Percentiles rank a stretch among this genome's conserved stretches.
These are phyloP conservation scores for Waltiozyma solani DNA, from an alignment of 1,139 yeast species.

Conservation along the genomic window DNA sequence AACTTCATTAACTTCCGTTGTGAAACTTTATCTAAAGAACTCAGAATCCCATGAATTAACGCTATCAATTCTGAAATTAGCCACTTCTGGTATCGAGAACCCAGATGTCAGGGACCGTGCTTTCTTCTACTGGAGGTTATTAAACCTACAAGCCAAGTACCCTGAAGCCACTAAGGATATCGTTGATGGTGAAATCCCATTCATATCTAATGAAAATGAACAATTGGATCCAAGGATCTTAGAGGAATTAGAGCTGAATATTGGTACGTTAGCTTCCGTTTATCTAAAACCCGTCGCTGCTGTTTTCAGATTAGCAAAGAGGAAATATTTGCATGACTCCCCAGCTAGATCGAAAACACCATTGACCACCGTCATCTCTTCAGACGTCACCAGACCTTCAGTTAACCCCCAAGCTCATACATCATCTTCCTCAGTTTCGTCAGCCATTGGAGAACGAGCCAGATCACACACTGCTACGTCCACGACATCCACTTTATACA, in stretches of 20 bases:
- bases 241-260: slow-evolving; percentile 74
- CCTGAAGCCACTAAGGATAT: slow-evolving; percentile 32
- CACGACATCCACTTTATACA: too few species aligned
- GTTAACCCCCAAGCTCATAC: too few species aligned
- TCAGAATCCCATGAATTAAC: slow-evolving; percentile 42
- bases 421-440: too few species aligned
- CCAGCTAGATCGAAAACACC: slow-evolving; percentile 35
- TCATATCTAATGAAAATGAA: slow-evolving; percentile 59
- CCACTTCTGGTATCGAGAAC: slow-evolving; percentile 64
- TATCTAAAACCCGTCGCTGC: slow-evolving; percentile 75
- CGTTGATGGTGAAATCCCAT: slow-evolving; percentile 50
- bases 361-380: too few species aligned
- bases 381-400: too few species aligned
- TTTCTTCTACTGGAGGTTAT: slow-evolving; percentile 73
- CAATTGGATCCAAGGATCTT: slow-evolving; percentile 58
- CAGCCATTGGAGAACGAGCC: too few species aligned
- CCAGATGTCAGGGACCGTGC: slow-evolving; percentile 89
- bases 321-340: slow-evolving; percentile 42
- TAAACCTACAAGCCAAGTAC: slow-evolving; percentile 40
- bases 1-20: slow-evolving; percentile 62
- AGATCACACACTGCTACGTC: too few species aligned
- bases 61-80: slow-evolving; percentile 49
- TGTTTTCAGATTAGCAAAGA: slow-evolving; percentile 62
- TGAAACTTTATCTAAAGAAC: slow-evolving; percentile 51
- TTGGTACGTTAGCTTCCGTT: slow-evolving; percentile 77